Conservation (phyloP, 2,329 filamentous ascomycete species). For the Botrytis tulipae region DNA sequence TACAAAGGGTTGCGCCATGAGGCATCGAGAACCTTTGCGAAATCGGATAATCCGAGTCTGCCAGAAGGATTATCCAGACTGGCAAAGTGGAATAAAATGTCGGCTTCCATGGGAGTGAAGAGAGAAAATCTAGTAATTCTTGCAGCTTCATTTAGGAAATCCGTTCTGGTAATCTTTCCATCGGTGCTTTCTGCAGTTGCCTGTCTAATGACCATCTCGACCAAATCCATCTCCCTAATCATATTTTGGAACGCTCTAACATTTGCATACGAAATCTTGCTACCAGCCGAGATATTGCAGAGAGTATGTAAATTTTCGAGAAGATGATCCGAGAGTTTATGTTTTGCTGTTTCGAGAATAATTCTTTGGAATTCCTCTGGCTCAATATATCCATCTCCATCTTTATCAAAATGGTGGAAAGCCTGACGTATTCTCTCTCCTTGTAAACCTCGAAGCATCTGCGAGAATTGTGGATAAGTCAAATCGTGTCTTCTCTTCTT, state of each 20-base stretch:
- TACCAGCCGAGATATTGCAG: slow-evolving; percentile 89
- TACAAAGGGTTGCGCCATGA: slow-evolving; percentile 70
- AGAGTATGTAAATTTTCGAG: slow-evolving; percentile 87
- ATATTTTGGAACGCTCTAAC: slow-evolving; percentile 98
- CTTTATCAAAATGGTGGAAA: slow-evolving; percentile 86
- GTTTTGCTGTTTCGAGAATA: slow-evolving; percentile 85
- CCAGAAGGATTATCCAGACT: slow-evolving; percentile 88
- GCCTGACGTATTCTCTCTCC: slow-evolving; percentile 95
- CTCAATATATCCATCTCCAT: slow-evolving; percentile 91
- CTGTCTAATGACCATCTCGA: slow-evolving; percentile 88
- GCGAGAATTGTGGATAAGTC: slow-evolving; percentile 94
- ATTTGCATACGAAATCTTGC: slow-evolving; percentile 96
- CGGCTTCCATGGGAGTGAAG: slow-evolving; percentile 97
- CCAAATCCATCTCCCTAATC: slow-evolving; percentile 95
- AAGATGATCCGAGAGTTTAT: slow-evolving; percentile 97
- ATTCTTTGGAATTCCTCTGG: slow-evolving; percentile 96
- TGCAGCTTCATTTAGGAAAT: slow-evolving; percentile 93
- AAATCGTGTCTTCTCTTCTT: slow-evolving; percentile 86
- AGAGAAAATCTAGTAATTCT: slow-evolving; percentile 89
- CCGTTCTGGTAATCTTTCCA: slow-evolving; percentile 88
- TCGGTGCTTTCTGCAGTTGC: slow-evolving; percentile 80
- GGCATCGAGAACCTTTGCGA: slow-evolving; percentile 91
- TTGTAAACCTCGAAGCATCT: slow-evolving; percentile 95
- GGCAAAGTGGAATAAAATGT: slow-evolving; percentile 98
- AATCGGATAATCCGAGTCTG: slow-evolving; percentile 76